Conservation (phyloP, 805 yeast genomes). For the Lachancea mirantina region DNA sequence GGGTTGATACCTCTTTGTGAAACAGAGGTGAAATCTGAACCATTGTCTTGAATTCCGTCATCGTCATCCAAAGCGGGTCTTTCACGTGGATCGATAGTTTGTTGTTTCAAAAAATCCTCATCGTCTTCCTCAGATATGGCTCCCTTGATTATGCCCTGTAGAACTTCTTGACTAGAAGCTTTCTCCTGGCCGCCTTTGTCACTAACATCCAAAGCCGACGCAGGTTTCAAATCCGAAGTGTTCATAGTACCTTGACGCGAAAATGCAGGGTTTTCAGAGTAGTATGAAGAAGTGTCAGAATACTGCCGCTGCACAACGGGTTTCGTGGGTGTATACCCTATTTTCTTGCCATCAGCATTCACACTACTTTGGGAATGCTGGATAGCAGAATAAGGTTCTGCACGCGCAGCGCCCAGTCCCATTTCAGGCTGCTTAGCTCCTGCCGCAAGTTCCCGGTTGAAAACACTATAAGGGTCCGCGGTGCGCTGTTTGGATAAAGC, state of each 20-base stretch:
- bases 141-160: constrained; percentile 23
- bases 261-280: constrained; percentile 2
- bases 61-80: constrained; percentile 17
- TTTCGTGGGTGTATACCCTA: not conserved
- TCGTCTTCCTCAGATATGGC: constrained; percentile 14
- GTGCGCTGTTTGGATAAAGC: constrained; percentile 2
- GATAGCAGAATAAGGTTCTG: constrained; percentile 6
- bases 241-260: constrained; percentile 6
- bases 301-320: constrained; percentile 3
- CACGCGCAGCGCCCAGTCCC: not conserved
- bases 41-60: constrained; percentile 29
- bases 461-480: not conserved
- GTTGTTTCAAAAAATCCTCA: constrained; percentile 14
- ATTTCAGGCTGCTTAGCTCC: not conserved
- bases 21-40: constrained; percentile 69
- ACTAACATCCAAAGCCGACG: constrained; percentile 19
- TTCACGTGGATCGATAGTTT: constrained; percentile 16
- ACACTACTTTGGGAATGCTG: constrained; percentile 1
- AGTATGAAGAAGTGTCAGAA: constrained; percentile 7
- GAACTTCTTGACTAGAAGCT: constrained; percentile 13
- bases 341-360: not conserved
- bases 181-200: constrained; percentile 17
- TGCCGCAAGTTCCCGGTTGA: not conserved
- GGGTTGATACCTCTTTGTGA: constrained; percentile 73
- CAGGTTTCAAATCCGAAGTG: constrained; percentile 7